Conservation (phyloP, 2,329 filamentous ascomycete species). For the Lomentospora prolificans region DNA sequence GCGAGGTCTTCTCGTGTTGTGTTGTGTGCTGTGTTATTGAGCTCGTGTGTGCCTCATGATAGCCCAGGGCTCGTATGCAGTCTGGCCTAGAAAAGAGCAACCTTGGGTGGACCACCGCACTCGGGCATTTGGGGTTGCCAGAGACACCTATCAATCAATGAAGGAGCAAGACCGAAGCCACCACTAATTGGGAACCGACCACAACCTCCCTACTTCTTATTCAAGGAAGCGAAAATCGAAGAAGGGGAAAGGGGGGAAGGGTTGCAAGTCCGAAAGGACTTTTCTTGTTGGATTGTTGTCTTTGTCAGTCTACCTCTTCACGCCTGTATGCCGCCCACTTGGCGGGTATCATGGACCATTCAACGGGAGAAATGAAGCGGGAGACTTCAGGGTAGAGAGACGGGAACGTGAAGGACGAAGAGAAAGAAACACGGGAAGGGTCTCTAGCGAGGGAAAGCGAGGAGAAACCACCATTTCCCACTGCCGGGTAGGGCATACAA, state of each 20-base stretch:
- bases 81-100: too few relatives aligned
- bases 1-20: too few relatives aligned
- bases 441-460: neutral
- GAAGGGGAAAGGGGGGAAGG: neutral
- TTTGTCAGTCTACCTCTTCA: neutral
- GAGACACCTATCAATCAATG: too few relatives aligned
- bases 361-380: neutral
- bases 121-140: too few relatives aligned
- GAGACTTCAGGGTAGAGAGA: neutral
- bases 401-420: neutral
- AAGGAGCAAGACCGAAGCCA: too few relatives aligned
- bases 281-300: constrained; percentile 12
- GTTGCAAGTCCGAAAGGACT: neutral
- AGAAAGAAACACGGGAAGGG: neutral
- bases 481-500: neutral
- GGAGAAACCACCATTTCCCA: neutral
- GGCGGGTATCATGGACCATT: neutral
- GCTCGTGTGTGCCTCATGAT: too few relatives aligned
- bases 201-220: too few relatives aligned
- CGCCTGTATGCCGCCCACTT: neutral
- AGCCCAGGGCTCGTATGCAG: too few relatives aligned
- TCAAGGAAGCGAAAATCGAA: neutral
- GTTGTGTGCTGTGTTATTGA: too few relatives aligned
- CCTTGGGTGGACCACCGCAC: too few relatives aligned
- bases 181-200: too few relatives aligned